These are phyloP conservation scores for Arthrocladium fulminans DNA, from an alignment of 2,329 filamentous ascomycete species.

Conservation along the genomic window DNA sequence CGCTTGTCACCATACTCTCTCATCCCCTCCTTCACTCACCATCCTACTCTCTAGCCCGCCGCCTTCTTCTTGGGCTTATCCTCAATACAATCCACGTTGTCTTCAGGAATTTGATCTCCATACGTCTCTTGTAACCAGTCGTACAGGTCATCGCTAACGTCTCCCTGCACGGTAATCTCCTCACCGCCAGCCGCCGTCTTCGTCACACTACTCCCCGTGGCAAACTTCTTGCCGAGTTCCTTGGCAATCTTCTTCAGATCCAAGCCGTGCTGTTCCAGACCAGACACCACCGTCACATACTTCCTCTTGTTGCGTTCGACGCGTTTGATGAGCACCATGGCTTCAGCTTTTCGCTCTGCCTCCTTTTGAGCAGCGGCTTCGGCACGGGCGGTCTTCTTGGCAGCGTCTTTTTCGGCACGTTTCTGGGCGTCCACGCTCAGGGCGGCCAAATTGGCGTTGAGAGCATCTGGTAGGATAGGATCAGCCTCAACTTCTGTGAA, in stretches of 20 bases:
- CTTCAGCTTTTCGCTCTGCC: slow-evolving; percentile 70
- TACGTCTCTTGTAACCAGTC: slow-evolving; percentile 88
- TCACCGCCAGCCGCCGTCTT: slow-evolving; percentile 79
- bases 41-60: not conserved
- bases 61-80: slow-evolving; percentile 84
- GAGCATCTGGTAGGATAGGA: slow-evolving; percentile 49
- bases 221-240: slow-evolving; percentile 97
- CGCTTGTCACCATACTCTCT: too few species aligned
- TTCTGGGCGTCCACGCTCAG: slow-evolving; percentile 88
- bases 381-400: slow-evolving; percentile 94
- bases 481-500: not conserved
- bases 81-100: slow-evolving; percentile 89
- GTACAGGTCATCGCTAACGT: slow-evolving; percentile 87
- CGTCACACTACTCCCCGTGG: slow-evolving; percentile 85
- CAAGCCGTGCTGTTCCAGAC: slow-evolving; percentile 79
- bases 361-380: slow-evolving; percentile 77
- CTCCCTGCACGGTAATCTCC: slow-evolving; percentile 96
- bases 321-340: slow-evolving; percentile 83
- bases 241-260: slow-evolving; percentile 95
- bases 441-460: slow-evolving; percentile 74
- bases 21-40: not conserved
- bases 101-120: slow-evolving; percentile 72
- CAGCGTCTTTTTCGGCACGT: slow-evolving; percentile 87
- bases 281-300: slow-evolving; percentile 85
- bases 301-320: slow-evolving; percentile 98